Evolutionary conservation across 345 rosid species (phyloP).

Genomic region (Cochlearia excelsa): DNA sequence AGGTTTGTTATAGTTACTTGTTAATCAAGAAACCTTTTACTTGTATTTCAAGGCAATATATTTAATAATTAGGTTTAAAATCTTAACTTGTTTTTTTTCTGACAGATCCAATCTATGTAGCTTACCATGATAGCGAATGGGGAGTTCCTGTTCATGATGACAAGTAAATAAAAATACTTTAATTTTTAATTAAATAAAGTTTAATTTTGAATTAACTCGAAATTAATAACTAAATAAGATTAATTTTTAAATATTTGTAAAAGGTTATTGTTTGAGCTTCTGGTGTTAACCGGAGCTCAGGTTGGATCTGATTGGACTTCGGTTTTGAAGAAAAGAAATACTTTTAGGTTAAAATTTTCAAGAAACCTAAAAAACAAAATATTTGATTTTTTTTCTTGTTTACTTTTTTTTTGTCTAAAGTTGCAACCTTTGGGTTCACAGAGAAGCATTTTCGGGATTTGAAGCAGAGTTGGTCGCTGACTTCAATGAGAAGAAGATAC

Average conservation of each 20-base stretch:
- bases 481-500: slow-evolving; percentile 48
- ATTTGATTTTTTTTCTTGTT: not conserved
- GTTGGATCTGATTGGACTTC: slow-evolving; percentile 80
- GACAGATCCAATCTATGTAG: slow-evolving; percentile 66
- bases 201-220: not conserved
- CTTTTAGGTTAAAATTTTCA: slow-evolving; percentile 41
- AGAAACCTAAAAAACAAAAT: slow-evolving; percentile 2
- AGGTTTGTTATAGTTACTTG: slow-evolving; percentile 39
- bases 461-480: slow-evolving; percentile 52
- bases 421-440: slow-evolving; percentile 27
- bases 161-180: slow-evolving; percentile 31
- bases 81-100: not conserved
- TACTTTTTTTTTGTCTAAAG: not conserved
- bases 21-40: slow-evolving; percentile 19
- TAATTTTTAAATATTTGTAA: not conserved
- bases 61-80: not conserved
- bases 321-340: slow-evolving; percentile 57
- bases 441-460: slow-evolving; percentile 60
- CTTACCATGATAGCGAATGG: slow-evolving; percentile 82
- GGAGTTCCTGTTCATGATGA: slow-evolving; percentile 79
- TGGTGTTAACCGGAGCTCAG: slow-evolving; percentile 66
- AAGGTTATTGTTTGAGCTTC: slow-evolving; percentile 63
- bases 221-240: not conserved
- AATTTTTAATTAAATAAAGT: not conserved
- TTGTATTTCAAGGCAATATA: not conserved